Evolutionary conservation across 129 eudicot genomes (phyloP), one percentile per base, ranked within the genome.

Genomic region (Centaurea solstitialis): DNA sequence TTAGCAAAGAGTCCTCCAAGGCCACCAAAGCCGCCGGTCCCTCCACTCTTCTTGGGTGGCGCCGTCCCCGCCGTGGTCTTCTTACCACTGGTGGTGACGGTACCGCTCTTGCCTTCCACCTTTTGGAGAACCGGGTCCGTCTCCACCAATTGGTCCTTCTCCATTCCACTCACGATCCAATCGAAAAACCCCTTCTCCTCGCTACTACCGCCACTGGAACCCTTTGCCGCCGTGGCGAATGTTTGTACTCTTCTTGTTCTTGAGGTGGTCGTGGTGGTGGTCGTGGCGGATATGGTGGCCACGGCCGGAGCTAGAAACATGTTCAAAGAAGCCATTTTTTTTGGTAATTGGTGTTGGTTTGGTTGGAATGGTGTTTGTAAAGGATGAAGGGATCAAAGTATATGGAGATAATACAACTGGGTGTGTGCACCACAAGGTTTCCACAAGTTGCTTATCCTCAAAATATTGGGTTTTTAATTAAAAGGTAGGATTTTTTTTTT

Each of bases 141-240:
- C 76, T 86, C 92, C 62, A 80, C 33, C 3, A 88, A 65, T 68
- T 78, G 76, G 18, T 82, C 72, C 72, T 87, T 84, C 21, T 70
- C 68, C 22, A 89, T 7, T 30, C 72, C 86, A 65, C 85, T 84
- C 26, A 67, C 35, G 5, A 89, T n/a, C 82, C 82, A 89, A 2
- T 89, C 93, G 33, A 87, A 6, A 40, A 89, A 21, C 26, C 93
- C 81, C 24, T 87, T 79, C 73, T 89, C 93, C 84, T 87, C 93
- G 7, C 77, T 81, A 26, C 74, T 70, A 45, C 61, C 23, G 26
- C 75, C 72, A 45, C 86, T 84, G 1, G 87, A 78, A 37, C 92
- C 85, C 68, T 89, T 89, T 30, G 92, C 79, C 2, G 92, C 88
- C 6, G 88, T 89, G 24, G 92, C 88, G 2, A 76, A 81, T 53